Base-by-base conservation (phyloP, 2,329 filamentous ascomycete species). In the Botrytis sinoallii region DNA sequence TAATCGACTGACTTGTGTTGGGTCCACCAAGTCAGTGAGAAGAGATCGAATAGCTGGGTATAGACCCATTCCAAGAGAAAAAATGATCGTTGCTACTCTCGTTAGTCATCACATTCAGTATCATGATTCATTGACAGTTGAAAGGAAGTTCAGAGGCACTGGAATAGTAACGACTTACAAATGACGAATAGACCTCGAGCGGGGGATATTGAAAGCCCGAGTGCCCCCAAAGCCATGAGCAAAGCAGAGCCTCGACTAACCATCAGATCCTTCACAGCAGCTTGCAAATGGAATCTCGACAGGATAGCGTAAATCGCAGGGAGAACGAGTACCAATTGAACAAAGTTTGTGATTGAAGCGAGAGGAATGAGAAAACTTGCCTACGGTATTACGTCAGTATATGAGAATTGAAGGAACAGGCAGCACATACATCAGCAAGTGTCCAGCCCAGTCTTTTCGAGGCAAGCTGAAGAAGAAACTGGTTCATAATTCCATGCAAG, bases 21-120 rank as follows among this genome's bases (percentile, higher is more conserved):
- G 83, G 76, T 88, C 86, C 20, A 90, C 85, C 18, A 89, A 78
- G 16, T 84, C 83, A 63, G 86, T 88, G n/a, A 89, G 79, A 10
- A 89, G 79, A 4, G 85, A 86, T 48, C 88, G 83, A 29, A 86
- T 78, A 1, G 88, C 77, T 0, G 84, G 77, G 0, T 77, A 70
- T 64, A 85, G 83, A 9, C 87, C 87, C 22, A 77, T 76, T 0
- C 88, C 87, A 1, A 87, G 75, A 6, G 84, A 84, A 20, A 84
- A 83, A 22, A 86, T 79, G 35, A 86, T 78, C 44, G 89, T 83
- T 2, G 84, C 84, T 76, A 35, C 61, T 12, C 38, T 68, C 20
- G 6, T 66, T 72, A 61, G 68, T 64, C n/a, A 35, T 25, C 6
- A 25, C 10, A 20, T 35, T 35, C 42, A 6, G 44, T 3, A 25